Evolutionary conservation across 2,329 filamentous ascomycete genomes (phyloP).

Genomic region (Aureobasidium leucospermi): DNA sequence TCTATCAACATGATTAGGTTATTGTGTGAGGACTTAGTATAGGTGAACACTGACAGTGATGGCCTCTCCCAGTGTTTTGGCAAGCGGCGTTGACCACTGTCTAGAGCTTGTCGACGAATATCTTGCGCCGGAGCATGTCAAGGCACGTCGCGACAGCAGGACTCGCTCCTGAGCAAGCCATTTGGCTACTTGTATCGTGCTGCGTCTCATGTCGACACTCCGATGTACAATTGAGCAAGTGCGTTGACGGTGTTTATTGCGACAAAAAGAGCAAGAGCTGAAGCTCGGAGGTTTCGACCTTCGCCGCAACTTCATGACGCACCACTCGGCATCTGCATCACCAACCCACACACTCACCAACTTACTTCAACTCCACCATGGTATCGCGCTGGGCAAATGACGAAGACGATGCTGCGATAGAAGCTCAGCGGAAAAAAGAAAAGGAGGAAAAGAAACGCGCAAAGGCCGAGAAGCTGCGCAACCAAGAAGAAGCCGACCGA

Average conservation of each 20-base stretch:
- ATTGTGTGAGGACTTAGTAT: constrained; percentile 12
- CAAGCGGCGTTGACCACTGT: constrained; percentile 87
- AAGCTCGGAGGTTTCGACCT: constrained; percentile 5
- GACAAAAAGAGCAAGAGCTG: background rate
- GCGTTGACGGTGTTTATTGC: background rate
- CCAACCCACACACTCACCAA: background rate
- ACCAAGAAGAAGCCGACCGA: constrained; percentile 49
- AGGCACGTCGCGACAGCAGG: background rate
- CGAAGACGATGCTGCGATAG: constrained; percentile 69
- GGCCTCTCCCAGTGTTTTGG: constrained; percentile 76
- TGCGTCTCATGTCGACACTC: constrained; percentile 11
- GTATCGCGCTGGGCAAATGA: constrained; percentile 80
- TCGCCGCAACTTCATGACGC: constrained; percentile 13
- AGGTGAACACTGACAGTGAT: constrained; percentile 60
- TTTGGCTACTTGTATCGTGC: constrained; percentile 3
- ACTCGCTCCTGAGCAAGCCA: background rate
- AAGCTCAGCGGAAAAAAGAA: constrained; percentile 65
- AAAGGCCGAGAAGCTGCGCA: constrained; percentile 74
- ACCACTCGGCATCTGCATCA: background rate
- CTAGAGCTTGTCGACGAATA: constrained; percentile 41
- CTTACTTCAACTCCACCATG: constrained; percentile 17
- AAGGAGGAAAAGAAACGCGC: constrained; percentile 83
- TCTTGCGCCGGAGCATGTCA: constrained; percentile 27
- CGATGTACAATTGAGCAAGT: constrained; percentile 5
- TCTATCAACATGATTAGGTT: constrained; percentile 40